A percentile compares a stretch with the other conserved stretches of the same genome.
phyloP scores from a whole-genome alignment of 140 eudicot species.

The Oenanthe javanica region DNA sequence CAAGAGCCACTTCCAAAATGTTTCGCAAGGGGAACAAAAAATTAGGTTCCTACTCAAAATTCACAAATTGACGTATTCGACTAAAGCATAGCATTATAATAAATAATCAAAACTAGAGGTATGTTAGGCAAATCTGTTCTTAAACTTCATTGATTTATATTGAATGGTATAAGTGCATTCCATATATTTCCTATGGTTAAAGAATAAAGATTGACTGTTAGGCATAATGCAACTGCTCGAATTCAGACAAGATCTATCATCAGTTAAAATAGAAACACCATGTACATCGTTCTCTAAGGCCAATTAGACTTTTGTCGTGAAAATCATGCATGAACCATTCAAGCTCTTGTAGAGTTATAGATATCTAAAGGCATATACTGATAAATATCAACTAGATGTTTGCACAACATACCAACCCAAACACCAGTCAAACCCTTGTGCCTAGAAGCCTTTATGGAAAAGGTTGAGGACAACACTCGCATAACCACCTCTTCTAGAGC shows the following conservation, averaged over 20 bases:
- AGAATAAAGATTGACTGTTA: background rate
- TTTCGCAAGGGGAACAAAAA: background rate
- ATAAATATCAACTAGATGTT: background rate
- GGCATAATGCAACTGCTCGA: background rate
- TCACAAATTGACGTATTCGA: background rate
- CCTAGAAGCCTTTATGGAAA: slow-evolving; percentile 59
- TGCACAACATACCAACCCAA: slow-evolving; percentile 72
- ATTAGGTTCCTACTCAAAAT: background rate
- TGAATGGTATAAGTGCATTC: background rate
- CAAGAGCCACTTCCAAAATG: background rate
- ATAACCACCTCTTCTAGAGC: slow-evolving; percentile 84
- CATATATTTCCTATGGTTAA: background rate
- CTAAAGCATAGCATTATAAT: background rate
- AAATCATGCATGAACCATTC: background rate
- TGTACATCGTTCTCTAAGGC: background rate
- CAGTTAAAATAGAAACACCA: background rate
- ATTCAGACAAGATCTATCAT: background rate
- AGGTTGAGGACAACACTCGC: slow-evolving; percentile 57
- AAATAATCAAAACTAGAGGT: background rate
- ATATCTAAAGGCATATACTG: background rate
- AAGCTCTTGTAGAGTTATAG: background rate
- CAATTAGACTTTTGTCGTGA: background rate
- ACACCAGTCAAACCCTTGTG: slow-evolving; percentile 76
- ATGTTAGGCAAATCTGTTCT: background rate
- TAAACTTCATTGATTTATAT: background rate